Base-by-base conservation (phyloP, 768 basidiomycete genomes). In the Fibroporia radiculosa region DNA sequence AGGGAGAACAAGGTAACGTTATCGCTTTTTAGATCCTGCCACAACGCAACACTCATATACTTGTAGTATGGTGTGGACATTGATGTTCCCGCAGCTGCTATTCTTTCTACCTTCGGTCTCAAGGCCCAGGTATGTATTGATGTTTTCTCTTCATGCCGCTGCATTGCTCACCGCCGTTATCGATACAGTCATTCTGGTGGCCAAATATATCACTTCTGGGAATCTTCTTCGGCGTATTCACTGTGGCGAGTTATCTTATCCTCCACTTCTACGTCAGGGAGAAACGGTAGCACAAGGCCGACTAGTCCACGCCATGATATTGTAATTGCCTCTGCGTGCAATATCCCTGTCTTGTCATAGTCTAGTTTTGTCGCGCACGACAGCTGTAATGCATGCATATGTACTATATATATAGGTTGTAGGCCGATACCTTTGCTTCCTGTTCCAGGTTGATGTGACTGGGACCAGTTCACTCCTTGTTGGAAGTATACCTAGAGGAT, bases 61-160 rank as follows among this genome's bases (percentile, higher is more conserved):
- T 37, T 60, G 22, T 58, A 96, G 88, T 97, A 93, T 61, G 96
- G 96, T 23, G 86, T 99, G 2, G 96, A 98, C 57, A 72, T 99
- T 34, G 93, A 98, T 57, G 83, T 99, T 0, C 95, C 96, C 1
- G 92, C 93, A 4, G 95, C 96, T 0, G 87, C 92, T 2, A 97
- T 99, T 56, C 68, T 99, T 18, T 93, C 91, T 6, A 82, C 84
- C 22, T 99, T 99, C 55, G 96, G 96, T 4, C 78, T 99, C 42
- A 76, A 82, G 48, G 84, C 93, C 22, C 90, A 92, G 72, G 87
- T 66, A 38, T n/a, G 64, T 61, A n/a, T 6, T 43, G 3, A 24
- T 10, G 27, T 27, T 10, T 27, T 4, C 2, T 26, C 14, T 14
- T 27, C 4, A 14, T 32, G 14, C 37, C 20, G 46, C 18, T 26